phyloP scores from a whole-genome alignment of 495 filamentous ascomycete species.

The Penicillium maclennaniae region DNA sequence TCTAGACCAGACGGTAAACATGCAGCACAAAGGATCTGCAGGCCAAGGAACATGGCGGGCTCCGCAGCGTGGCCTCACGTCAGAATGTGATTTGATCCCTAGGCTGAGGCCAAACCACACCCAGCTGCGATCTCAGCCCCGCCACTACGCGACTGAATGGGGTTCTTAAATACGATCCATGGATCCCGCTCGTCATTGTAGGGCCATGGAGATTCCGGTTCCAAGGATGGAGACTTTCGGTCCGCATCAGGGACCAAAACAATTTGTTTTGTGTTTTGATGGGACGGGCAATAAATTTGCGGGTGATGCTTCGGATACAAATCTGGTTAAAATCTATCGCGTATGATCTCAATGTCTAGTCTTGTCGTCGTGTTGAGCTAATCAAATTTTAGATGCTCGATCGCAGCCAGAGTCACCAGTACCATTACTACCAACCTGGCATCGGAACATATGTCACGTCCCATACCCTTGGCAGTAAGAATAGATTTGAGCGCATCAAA shows the following conservation, averaged over 20 bases:
- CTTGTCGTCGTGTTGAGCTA: not conserved
- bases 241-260: constrained; percentile 27
- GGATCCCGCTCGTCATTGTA: not conserved
- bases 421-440: constrained; percentile 53
- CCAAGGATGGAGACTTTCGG: constrained; percentile 1
- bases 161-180: constrained; percentile 8
- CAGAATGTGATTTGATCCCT: constrained; percentile 13
- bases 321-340: constrained; percentile 79
- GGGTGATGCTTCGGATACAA: constrained; percentile 75
- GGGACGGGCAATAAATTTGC: constrained; percentile 84
- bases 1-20: not conserved
- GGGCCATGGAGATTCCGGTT: not conserved
- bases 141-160: not conserved
- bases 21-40: constrained; percentile 6
- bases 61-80: constrained; percentile 2
- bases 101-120: not conserved
- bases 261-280: constrained; percentile 79
- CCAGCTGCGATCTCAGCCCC: constrained; percentile 2
- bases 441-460: constrained; percentile 78
- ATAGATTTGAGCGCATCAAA: constrained; percentile 55
- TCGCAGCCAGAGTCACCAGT: constrained; percentile 43
- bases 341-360: constrained; percentile 17
- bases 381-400: constrained; percentile 43
- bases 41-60: constrained; percentile 10
- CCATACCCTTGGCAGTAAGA: constrained; percentile 59